These are phyloP conservation scores for Deuterostichococcus epilithicus DNA, from an alignment of 139 green algal genomes.

Conservation along the genomic window DNA sequence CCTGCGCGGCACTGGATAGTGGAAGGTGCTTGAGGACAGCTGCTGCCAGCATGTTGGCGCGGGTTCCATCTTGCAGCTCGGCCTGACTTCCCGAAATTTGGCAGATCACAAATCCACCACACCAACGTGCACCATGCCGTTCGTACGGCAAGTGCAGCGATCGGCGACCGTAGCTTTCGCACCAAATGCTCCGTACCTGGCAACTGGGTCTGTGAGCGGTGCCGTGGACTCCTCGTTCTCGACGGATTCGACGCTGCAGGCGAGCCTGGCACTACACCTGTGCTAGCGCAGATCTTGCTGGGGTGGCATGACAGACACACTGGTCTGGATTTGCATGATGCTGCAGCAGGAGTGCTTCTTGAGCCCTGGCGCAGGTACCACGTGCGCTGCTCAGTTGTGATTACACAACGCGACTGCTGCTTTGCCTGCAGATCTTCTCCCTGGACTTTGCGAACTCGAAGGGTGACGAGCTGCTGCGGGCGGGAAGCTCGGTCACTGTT, in stretches of 20 bases:
- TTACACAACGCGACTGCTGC: too few relatives aligned
- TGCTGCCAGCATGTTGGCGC: too few relatives aligned
- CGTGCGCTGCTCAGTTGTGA: too few relatives aligned
- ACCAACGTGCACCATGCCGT: slow-evolving; percentile 53
- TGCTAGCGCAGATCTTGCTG: not conserved
- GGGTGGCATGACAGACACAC: too few relatives aligned
- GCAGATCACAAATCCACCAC: too few relatives aligned
- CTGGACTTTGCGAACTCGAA: slow-evolving; percentile 56
- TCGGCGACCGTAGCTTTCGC: slow-evolving; percentile 75
- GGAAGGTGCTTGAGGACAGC: too few relatives aligned
- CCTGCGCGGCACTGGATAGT: too few relatives aligned
- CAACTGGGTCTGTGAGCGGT: slow-evolving; percentile 82
- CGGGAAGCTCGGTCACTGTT: slow-evolving; percentile 56
- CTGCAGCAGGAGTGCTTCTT: too few relatives aligned
- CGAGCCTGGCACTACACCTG: slow-evolving; percentile 15
- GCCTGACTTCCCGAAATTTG: too few relatives aligned
- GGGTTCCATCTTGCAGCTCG: too few relatives aligned
- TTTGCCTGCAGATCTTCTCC: slow-evolving; percentile 58
- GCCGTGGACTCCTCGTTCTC: slow-evolving; percentile 88
- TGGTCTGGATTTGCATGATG: too few relatives aligned
- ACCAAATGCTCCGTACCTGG: slow-evolving; percentile 63
- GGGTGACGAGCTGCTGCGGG: slow-evolving; percentile 32
- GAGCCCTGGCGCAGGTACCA: too few relatives aligned
- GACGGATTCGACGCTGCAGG: slow-evolving; percentile 71
- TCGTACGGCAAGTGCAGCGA: slow-evolving; percentile 64